Base-by-base conservation (phyloP, 345 rosid species). In the Psidium guajava region DNA sequence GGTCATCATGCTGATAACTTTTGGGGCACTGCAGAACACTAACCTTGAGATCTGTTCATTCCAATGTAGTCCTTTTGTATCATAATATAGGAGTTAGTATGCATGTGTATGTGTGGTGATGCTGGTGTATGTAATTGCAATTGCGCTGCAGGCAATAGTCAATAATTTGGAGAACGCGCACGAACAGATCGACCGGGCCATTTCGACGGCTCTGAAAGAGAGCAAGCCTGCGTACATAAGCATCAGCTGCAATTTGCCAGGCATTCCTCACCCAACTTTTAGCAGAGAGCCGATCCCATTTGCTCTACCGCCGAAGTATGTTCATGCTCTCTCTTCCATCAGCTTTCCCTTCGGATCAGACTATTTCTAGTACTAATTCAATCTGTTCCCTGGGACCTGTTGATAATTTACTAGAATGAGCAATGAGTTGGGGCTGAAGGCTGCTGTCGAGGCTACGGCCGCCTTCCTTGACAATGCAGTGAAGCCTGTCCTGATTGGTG, bases 81-180 rank as follows among this genome's bases (percentile, higher is more conserved):
- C 24, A 69, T 69, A 32, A 32, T 69, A 20, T 69, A 69, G 77
- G 22, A 69, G 32, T 18, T 18, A 8, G 77, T 44, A 69, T 69
- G 11, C 24, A 16, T 15, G 44, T 69, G 77, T 0, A 18, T 40
- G 24, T 69, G 47, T 40, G 18, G 47, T 69, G 77, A 32, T 32
- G 58, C 21, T 20, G 42, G 69, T 27, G 8, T 52, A 21, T 47
- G 12, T 25, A 4, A 47, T 50, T 3, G 51, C 22, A 40, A 14
- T 69, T 16, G 64, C 12, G 8, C n/a, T 52, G 53, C 57, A 88
- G 90, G 91, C 90, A 52, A 86, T 89, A 25, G 87, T 90, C 59
- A 90, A 85, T 84, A 85, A 87, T 86, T 87, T 90, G 86, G 90
- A 90, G 47, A 87, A 87, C 40, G 91, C 92, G 13, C 92, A 90